Evolutionary conservation across 2,329 filamentous ascomycete species (phyloP).

Genomic region (Dendrostoma leiphaemia): DNA sequence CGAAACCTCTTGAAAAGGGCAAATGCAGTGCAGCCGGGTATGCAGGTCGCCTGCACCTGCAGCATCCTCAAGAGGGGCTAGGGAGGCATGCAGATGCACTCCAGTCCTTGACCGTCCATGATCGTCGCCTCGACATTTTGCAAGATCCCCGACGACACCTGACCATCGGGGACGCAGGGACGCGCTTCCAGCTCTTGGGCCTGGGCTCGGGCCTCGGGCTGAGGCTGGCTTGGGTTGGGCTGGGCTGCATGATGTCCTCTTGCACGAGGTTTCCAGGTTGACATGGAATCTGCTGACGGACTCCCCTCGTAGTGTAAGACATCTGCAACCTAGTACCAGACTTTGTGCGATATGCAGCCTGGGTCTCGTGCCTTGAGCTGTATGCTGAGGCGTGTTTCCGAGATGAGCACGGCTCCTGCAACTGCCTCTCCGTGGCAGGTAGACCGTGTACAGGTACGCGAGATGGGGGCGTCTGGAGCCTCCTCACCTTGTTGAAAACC

Average conservation of each 20-base stretch:
- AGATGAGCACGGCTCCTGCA: constrained; percentile 9
- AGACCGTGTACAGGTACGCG: no score
- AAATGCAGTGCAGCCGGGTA: background rate
- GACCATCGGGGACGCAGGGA: background rate
- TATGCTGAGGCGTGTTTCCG: background rate
- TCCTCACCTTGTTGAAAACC: no score
- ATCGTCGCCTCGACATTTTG: background rate
- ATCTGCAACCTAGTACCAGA: background rate
- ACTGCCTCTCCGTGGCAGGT: no score
- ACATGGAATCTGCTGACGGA: background rate
- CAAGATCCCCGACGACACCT: background rate
- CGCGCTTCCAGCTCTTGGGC: background rate
- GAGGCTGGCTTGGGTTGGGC: constrained; percentile 8
- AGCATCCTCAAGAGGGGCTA: background rate
- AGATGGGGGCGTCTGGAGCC: no score
- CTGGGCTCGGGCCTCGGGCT: constrained; percentile 5
- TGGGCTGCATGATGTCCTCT: background rate
- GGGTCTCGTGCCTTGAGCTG: background rate
- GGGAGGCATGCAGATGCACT: no score
- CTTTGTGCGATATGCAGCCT: background rate
- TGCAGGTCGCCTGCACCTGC: background rate
- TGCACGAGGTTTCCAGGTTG: background rate
- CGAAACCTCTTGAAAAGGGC: background rate
- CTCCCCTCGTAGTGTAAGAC: background rate
- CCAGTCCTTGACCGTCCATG: background rate